These are phyloP conservation scores for Gamsiella multidivaricata DNA, from an alignment of 192 early-diverging fungal species.

Conservation along the genomic window DNA sequence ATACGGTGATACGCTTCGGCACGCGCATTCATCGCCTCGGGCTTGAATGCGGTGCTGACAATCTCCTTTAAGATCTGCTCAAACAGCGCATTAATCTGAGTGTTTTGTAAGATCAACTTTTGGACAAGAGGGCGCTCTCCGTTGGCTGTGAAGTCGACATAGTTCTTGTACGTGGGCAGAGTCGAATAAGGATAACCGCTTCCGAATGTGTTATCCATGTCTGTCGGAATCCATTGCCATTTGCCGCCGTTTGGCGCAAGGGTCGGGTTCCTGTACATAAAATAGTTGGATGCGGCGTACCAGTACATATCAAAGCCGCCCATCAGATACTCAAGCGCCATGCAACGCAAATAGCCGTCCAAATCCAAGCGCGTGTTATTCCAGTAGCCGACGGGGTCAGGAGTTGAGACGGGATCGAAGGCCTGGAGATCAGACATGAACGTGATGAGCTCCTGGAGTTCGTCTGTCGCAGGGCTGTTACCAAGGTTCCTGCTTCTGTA, in stretches of 20 bases:
- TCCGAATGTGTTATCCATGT: constrained; percentile 57
- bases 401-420: constrained; percentile 22
- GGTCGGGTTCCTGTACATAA: constrained; percentile 45
- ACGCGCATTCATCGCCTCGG: constrained; percentile 35
- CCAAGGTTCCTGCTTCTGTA: constrained; percentile 21
- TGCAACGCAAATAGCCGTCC: constrained; percentile 37
- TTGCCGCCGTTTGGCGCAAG: constrained; percentile 13
- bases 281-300: constrained; percentile 42
- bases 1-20: constrained; percentile 46
- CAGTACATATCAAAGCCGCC: constrained; percentile 54
- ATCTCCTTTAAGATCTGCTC: constrained; percentile 44
- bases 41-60: constrained; percentile 40
- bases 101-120: constrained; percentile 43
- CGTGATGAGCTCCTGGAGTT: constrained; percentile 33
- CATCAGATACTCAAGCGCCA: constrained; percentile 55
- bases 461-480: constrained; percentile 5
- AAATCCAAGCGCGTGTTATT: constrained; percentile 41
- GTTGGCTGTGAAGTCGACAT: constrained; percentile 9
- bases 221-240: constrained; percentile 52
- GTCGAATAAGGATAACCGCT: constrained; percentile 33
- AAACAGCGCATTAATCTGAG: constrained; percentile 39
- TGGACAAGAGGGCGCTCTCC: constrained; percentile 43
- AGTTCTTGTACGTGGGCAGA: constrained; percentile 19
- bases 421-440: constrained; percentile 50
- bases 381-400: constrained; percentile 33